Percentiles rank a stretch among this genome's conserved stretches.
Conservation (phyloP, 1,284 basidiomycete genomes). For the Boletus hoseneyae region DNA sequence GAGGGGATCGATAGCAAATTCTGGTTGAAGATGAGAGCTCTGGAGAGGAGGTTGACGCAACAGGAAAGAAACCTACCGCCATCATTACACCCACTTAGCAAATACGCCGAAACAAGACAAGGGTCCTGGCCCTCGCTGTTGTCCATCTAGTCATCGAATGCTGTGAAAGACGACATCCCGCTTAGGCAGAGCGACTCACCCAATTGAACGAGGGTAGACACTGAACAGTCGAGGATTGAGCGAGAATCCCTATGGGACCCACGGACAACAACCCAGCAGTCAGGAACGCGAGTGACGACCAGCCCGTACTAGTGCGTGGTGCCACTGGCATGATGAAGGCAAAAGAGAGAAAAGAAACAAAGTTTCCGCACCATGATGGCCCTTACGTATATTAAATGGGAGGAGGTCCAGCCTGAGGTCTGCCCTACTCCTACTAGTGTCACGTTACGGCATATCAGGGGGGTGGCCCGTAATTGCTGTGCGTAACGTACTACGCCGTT, state of each 20-base stretch:
- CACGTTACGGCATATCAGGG: conserved; percentile 1
- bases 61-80: conserved; percentile 26
- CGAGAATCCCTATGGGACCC: conserved; percentile 14
- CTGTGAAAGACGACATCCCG: not conserved
- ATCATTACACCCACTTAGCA: conserved; percentile 29
- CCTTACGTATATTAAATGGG: not conserved
- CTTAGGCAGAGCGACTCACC: conserved; percentile 16
- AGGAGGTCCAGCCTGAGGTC: too few species aligned
- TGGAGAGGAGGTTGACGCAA: not conserved
- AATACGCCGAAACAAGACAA: conserved; percentile 34
- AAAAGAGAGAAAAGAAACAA: not conserved
- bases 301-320: not conserved
- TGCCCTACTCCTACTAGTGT: conserved; percentile 10
- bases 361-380: not conserved
- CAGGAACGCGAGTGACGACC: conserved; percentile 20
- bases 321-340: conserved; percentile 16
- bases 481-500: too few species aligned
- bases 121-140: conserved; percentile 35
- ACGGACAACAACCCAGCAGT: conserved; percentile 12
- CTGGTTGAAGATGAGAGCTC: conserved; percentile 18
- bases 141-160: conserved; percentile 25
- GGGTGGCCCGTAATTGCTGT: not conserved
- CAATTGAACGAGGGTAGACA: conserved; percentile 24
- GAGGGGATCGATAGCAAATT: conserved; percentile 21
- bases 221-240: conserved; percentile 19